Evolutionary conservation across 768 basidiomycete species (phyloP), one percentile per base, ranked within the genome.

Genomic region (Phanerochaete carnosa): DNA sequence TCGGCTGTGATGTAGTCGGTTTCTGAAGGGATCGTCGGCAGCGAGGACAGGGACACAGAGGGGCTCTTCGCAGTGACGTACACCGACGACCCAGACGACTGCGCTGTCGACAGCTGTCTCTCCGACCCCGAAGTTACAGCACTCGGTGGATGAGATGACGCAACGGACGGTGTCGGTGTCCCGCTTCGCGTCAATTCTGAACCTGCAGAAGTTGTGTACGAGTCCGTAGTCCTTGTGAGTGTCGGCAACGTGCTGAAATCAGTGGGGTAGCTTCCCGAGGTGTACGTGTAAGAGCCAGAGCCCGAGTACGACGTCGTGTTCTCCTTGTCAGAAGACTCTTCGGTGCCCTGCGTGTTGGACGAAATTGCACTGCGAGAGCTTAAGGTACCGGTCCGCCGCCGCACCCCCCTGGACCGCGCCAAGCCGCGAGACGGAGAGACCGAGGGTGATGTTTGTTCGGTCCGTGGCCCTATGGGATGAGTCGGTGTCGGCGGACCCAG

Each of bases 1-100:
- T 76, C 74, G 12, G 75, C 76, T 0, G 80, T 79, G 37, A 65
- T 66, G 57, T 74, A 82, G 53, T 79, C 78, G 0, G 74, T 79
- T 55, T 82, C 63, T 1, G 83, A 85, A 13, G 85, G 85, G 62
- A 86, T 86, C 3, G 81, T 82, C 0, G 85, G 84, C 58, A 86
- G 71, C 5, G 85, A 86, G 58, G 76, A 76, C 70, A 82, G 85
- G 0, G 85, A 86, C 6, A 77, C 33, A 5, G 59, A 37, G 1
- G 63, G 63, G 45, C 63, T 64, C 45, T 64, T 64, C 7, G 63
- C 63, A 22, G 59, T 64, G 25, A 51, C 46, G 43, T 61, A 64
- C 22, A 11, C 58, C 23, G 52, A 57, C 4, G 58, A 57, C 2
- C 57, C 23, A 25, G 35, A 33, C 29, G 63, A 61, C 11, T 43